phyloP scores from a whole-genome alignment of 129 eudicot species.

The Flaveria ramosissima region DNA sequence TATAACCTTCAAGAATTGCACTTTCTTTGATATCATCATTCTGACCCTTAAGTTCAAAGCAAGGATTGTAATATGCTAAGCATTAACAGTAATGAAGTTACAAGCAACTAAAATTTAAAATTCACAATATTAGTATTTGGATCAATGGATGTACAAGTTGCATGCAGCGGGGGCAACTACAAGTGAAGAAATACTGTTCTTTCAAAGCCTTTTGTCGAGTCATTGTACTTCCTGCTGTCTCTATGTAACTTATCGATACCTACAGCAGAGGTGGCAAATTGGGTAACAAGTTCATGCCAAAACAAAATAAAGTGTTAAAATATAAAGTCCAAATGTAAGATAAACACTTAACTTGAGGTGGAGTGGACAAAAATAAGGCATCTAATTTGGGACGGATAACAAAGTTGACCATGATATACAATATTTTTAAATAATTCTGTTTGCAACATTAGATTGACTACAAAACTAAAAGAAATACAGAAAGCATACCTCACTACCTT shows the following conservation, averaged over 20 bases:
- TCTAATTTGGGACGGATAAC: conserved; percentile 7
- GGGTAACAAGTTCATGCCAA: background rate
- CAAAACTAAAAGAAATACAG: background rate
- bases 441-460: conserved; percentile 4
- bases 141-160: conserved; percentile 46
- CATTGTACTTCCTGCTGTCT: conserved; percentile 93
- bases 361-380: conserved; percentile 16
- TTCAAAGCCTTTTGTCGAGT: conserved; percentile 84
- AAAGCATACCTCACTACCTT: conserved; percentile 81
- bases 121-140: background rate
- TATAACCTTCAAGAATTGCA: conserved; percentile 88
- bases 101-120: background rate
- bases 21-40: conserved; percentile 84
- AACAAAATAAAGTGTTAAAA: background rate
- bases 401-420: conserved; percentile 5
- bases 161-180: conserved; percentile 80
- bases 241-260: conserved; percentile 89
- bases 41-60: conserved; percentile 57
- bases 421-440: conserved; percentile 1
- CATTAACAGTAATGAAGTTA: conserved; percentile 2
- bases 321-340: background rate
- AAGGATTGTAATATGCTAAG: conserved; percentile 19
- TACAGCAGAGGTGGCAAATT: conserved; percentile 27
- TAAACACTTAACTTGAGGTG: background rate
- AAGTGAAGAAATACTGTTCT: conserved; percentile 88